phyloP scores from a whole-genome alignment of 2,329 filamentous ascomycete species.

The Alternaria novae-zelandiae region DNA sequence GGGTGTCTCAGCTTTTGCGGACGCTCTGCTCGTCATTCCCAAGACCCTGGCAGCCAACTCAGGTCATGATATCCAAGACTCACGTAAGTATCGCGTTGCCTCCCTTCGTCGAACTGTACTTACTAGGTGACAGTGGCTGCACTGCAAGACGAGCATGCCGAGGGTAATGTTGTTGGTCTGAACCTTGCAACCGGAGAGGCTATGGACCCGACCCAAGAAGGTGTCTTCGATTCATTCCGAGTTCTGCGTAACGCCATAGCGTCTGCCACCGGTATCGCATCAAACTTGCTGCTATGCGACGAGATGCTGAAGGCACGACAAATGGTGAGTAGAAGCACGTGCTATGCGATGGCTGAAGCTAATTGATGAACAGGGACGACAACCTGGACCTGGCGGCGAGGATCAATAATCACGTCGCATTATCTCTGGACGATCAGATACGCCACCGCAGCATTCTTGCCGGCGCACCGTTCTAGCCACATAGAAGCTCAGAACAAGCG shows the following conservation, averaged over 20 bases:
- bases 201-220: slow-evolving; percentile 92
- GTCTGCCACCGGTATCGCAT: slow-evolving; percentile 92
- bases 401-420: slow-evolving; percentile 13
- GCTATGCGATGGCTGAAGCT: not conserved
- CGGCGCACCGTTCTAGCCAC: not conserved
- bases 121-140: slow-evolving; percentile 68
- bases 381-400: slow-evolving; percentile 34
- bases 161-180: slow-evolving; percentile 85
- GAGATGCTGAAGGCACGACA: slow-evolving; percentile 97
- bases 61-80: slow-evolving; percentile 95
- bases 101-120: slow-evolving; percentile 15
- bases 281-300: slow-evolving; percentile 92
- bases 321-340: slow-evolving; percentile 65
- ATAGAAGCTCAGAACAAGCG: not conserved
- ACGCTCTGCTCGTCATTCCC: slow-evolving; percentile 92
- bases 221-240: slow-evolving; percentile 95
- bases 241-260: slow-evolving; percentile 93
- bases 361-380: slow-evolving; percentile 32
- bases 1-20: slow-evolving; percentile 92
- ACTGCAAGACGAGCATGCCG: slow-evolving; percentile 82
- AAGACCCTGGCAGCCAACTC: slow-evolving; percentile 97
- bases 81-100: slow-evolving; percentile 65
- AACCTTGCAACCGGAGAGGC: slow-evolving; percentile 86
- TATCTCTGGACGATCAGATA: not conserved
- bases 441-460: not conserved